Evolutionary conservation across 441 rosid species (phyloP).

Genomic region (Euphorbia corollata): DNA sequence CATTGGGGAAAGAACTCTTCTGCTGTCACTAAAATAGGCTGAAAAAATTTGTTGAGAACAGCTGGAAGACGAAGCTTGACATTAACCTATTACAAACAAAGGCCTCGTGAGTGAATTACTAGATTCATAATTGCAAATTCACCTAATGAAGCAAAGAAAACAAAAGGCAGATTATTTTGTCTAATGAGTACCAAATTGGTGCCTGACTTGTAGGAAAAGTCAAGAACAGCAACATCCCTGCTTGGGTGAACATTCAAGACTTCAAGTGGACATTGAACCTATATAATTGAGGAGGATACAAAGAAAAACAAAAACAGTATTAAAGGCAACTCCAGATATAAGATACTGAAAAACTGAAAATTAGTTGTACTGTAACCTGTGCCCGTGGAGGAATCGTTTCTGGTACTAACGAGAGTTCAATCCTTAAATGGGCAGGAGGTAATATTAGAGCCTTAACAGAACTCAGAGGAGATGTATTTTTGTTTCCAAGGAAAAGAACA

Average conservation of each 20-base stretch:
- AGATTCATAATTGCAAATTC: constrained; percentile 3
- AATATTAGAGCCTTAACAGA: constrained; percentile 79
- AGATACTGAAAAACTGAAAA: neutral
- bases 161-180: neutral
- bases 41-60: constrained; percentile 84
- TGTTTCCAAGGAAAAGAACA: constrained; percentile 96
- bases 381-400: constrained; percentile 99
- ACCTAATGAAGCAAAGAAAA: neutral
- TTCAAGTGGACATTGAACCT: constrained; percentile 99
- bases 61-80: constrained; percentile 97
- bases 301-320: neutral
- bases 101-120: constrained; percentile 14
- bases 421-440: constrained; percentile 83
- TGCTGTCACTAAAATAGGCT: constrained; percentile 63
- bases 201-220: constrained; percentile 83
- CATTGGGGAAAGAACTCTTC: constrained; percentile 97
- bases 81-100: constrained; percentile 46
- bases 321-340: neutral
- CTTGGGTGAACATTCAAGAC: constrained; percentile 77
- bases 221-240: constrained; percentile 94
- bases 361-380: constrained; percentile 52
- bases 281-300: constrained; percentile 19
- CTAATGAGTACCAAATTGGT: constrained; percentile 46
- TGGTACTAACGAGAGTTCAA: constrained; percentile 85
- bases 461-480: constrained; percentile 70